A percentile compares a stretch with the other conserved stretches of the same genome.
These are phyloP conservation scores for Puccinia hordei DNA, from an alignment of 1,284 basidiomycete species.

Conservation along the genomic window DNA sequence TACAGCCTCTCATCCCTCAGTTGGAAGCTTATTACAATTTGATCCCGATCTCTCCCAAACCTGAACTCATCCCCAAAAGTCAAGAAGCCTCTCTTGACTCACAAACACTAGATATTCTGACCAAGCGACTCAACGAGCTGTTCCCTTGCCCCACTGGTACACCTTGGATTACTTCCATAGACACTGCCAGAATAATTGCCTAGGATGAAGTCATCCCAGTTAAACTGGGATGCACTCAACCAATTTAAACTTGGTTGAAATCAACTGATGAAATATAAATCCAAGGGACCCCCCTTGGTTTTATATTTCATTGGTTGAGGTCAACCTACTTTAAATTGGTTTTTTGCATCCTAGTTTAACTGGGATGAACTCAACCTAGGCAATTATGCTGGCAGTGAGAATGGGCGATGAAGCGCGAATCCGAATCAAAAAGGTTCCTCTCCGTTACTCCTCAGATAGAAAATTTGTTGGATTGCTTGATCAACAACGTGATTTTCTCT, in stretches of 20 bases:
- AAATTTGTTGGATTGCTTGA: not conserved
- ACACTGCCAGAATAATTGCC: too few species aligned
- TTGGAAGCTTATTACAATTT: slow-evolving; percentile 1
- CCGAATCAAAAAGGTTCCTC: not conserved
- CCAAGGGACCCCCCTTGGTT: too few species aligned
- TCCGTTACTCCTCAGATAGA: not conserved
- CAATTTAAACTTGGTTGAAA: too few species aligned
- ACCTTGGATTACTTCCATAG: not conserved
- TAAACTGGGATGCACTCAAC: too few species aligned
- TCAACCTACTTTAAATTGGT: too few species aligned
- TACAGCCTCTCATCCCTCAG: slow-evolving; percentile 20
- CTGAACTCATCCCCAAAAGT: slow-evolving; percentile 13
- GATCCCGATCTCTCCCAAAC: not conserved
- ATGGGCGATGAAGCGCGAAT: slow-evolving; percentile 5
- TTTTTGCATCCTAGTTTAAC: too few species aligned
- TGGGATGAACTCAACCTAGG: too few species aligned
- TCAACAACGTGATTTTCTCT: slow-evolving; percentile 4
- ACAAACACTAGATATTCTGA: not conserved
- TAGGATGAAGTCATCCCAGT: too few species aligned
- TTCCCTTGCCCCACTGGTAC: not conserved
- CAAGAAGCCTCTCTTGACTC: slow-evolving; percentile 6
- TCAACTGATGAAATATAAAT: too few species aligned
- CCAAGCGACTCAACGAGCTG: slow-evolving; percentile 28
- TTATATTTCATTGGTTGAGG: too few species aligned
- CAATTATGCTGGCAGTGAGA: too few species aligned